These are phyloP conservation scores for Narthecium ossifragum DNA, from an alignment of 106 monocot species.

Conservation along the genomic window DNA sequence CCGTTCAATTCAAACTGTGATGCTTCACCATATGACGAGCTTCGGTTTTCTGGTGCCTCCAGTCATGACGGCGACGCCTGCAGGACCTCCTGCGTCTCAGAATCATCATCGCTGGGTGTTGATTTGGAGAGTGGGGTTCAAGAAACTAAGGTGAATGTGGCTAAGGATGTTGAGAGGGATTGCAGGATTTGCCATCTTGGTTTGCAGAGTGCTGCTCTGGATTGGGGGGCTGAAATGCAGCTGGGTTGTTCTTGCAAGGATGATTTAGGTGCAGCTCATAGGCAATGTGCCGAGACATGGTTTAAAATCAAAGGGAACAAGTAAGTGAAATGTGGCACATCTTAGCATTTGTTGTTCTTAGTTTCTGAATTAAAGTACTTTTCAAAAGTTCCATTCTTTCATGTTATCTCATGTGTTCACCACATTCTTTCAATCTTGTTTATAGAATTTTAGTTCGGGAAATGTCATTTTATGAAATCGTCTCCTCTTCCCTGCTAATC, in stretches of 20 bases:
- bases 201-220: slow-evolving; percentile 25
- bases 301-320: slow-evolving; percentile 80
- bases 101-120: slow-evolving; percentile 35
- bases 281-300: slow-evolving; percentile 72
- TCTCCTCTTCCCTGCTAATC: no score
- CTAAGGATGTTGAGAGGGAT: slow-evolving; percentile 32
- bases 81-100: slow-evolving; percentile 42
- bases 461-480: no score
- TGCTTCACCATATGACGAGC: slow-evolving; percentile 10
- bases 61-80: slow-evolving; percentile 11
- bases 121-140: slow-evolving; percentile 34
- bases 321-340: slow-evolving; percentile 20
- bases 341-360: no score
- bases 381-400: no score
- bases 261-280: slow-evolving; percentile 55
- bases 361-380: no score
- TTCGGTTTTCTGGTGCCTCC: slow-evolving; percentile 16
- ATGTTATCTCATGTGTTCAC: no score
- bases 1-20: slow-evolving; percentile 14
- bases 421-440: no score
- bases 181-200: slow-evolving; percentile 69
- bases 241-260: slow-evolving; percentile 72
- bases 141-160: slow-evolving; percentile 15
- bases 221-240: slow-evolving; percentile 35
- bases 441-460: no score